Evolutionary conservation across 2,329 filamentous ascomycete species (phyloP).

Genomic region (Trichoderma sp.): DNA sequence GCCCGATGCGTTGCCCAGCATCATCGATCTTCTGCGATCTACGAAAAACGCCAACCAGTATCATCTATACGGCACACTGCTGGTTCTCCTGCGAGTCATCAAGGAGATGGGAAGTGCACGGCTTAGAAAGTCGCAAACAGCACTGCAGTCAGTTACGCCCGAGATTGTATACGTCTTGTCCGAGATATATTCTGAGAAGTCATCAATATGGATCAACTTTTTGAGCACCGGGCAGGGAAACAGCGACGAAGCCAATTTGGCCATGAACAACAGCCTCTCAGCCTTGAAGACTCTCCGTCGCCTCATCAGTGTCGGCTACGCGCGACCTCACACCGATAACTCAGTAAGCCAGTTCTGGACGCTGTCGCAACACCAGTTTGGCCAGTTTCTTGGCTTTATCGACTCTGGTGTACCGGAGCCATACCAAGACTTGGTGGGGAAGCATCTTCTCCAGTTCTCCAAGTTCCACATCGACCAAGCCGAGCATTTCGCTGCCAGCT

Average conservation of each 20-base stretch:
- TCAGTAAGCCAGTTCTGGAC: slow-evolving; percentile 81
- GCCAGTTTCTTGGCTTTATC: slow-evolving; percentile 69
- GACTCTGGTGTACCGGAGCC: slow-evolving; percentile 55
- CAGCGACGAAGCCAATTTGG: slow-evolving; percentile 59
- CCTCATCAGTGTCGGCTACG: slow-evolving; percentile 78
- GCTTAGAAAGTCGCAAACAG: slow-evolving; percentile 71
- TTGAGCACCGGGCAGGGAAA: slow-evolving; percentile 60
- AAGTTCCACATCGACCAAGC: slow-evolving; percentile 92
- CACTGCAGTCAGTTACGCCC: slow-evolving; percentile 75
- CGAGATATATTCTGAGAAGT: slow-evolving; percentile 75
- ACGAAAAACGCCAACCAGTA: slow-evolving; percentile 56
- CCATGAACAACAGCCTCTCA: slow-evolving; percentile 75
- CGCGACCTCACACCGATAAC: slow-evolving; percentile 76
- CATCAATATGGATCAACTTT: slow-evolving; percentile 66
- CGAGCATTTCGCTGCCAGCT: slow-evolving; percentile 75
- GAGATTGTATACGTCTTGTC: slow-evolving; percentile 81
- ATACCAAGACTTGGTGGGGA: slow-evolving; percentile 69
- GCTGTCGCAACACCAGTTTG: slow-evolving; percentile 74
- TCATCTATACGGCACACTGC: slow-evolving; percentile 70
- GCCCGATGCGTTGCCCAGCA: slow-evolving; percentile 62
- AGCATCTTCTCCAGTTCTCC: slow-evolving; percentile 84
- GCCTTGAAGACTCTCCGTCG: slow-evolving; percentile 79
- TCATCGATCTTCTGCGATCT: slow-evolving; percentile 65
- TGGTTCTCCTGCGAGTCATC: slow-evolving; percentile 79
- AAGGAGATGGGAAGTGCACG: slow-evolving; percentile 87